Conservation (phyloP, 208 protist genomes). For the Leishmania gerbilli region DNA sequence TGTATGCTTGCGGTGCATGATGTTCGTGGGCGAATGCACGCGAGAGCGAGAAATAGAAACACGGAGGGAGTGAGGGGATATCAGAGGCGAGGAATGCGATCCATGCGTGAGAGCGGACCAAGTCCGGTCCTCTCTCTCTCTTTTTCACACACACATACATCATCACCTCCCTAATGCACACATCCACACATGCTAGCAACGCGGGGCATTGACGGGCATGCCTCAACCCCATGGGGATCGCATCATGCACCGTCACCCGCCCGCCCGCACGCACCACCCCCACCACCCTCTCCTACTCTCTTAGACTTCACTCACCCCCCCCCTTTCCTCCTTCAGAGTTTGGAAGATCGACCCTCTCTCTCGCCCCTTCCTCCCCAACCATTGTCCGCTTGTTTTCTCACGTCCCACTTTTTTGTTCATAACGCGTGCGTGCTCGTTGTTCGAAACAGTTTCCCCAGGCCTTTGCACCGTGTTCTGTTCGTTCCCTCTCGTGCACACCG, state of each 20-base stretch:
- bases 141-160: too few species aligned
- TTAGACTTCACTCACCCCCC: not conserved
- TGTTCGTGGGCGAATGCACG: too few species aligned
- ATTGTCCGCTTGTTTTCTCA: not conserved
- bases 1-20: not conserved
- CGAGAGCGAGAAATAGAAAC: not conserved
- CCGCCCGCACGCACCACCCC: too few species aligned
- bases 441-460: too few species aligned
- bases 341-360: not conserved
- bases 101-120: too few species aligned
- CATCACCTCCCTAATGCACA: not conserved
- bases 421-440: too few species aligned
- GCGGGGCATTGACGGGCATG: not conserved
- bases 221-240: not conserved
- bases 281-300: not conserved
- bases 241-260: not conserved
- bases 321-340: too few species aligned
- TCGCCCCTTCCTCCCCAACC: too few species aligned
- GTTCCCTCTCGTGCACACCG: not conserved
- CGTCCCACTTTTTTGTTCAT: not conserved
- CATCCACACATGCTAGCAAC: not conserved
- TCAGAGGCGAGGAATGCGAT: too few species aligned
- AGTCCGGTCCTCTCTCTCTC: too few species aligned
- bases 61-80: too few species aligned
- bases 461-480: not conserved